Evolutionary conservation across 2,329 filamentous ascomycete genomes (phyloP).

Genomic region (Pseudogymnoascus sp.): DNA sequence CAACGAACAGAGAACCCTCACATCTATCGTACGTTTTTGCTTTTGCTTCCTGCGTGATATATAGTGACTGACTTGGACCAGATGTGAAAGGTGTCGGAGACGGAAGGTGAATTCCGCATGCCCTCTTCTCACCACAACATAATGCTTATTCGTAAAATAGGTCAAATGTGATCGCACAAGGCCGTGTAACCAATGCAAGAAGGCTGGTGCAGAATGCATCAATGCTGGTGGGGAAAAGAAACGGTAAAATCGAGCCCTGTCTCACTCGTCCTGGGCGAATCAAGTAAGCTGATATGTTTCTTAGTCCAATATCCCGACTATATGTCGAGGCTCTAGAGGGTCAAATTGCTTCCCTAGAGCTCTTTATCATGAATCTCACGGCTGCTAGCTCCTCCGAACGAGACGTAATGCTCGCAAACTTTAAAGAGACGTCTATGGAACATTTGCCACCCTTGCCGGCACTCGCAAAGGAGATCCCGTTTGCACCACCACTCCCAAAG

Average conservation of each 20-base stretch:
- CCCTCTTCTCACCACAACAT: not conserved
- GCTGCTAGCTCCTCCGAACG: conserved; percentile 33
- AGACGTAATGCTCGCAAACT: conserved; percentile 36
- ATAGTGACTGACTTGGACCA: conserved; percentile 17
- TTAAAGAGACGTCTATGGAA: conserved; percentile 21
- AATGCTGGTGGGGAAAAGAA: conserved; percentile 37
- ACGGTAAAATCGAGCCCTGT: conserved; percentile 25
- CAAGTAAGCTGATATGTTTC: not conserved
- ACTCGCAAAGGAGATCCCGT: conserved; percentile 11
- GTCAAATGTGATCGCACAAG: conserved; percentile 45
- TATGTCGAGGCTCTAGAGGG: conserved; percentile 41
- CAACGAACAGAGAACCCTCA: conserved; percentile 2
- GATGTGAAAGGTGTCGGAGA: conserved; percentile 37
- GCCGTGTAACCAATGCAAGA: conserved; percentile 42
- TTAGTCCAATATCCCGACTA: conserved; percentile 37
- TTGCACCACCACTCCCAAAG: conserved; percentile 24
- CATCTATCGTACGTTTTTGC: conserved; percentile 6
- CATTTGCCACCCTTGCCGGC: conserved; percentile 13
- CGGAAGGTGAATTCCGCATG: conserved; percentile 31
- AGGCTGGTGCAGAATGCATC: conserved; percentile 34
- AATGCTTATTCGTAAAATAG: conserved; percentile 28
- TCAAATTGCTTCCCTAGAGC: conserved; percentile 38
- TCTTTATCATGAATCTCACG: conserved; percentile 37
- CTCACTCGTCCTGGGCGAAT: not conserved
- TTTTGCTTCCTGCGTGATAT: not conserved